Conservation (phyloP, 495 filamentous ascomycete species). For the Staphylotrichum tortipilum region DNA sequence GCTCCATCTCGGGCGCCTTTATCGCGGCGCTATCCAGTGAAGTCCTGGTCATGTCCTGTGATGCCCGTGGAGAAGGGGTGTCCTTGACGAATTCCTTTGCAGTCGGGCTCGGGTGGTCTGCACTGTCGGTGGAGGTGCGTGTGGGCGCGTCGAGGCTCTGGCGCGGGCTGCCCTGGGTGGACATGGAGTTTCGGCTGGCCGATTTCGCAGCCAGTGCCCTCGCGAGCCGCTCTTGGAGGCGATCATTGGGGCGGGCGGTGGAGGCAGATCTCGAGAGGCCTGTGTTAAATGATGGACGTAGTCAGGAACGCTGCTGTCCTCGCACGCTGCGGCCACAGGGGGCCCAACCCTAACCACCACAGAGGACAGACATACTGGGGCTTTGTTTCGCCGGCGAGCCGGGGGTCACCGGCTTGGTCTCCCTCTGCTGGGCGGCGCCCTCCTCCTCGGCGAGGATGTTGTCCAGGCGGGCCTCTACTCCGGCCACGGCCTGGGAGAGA, state of each 20-base stretch:
- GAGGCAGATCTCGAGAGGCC: constrained; percentile 45
- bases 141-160: constrained; percentile 26
- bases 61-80: constrained; percentile 11
- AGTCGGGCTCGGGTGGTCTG: constrained; percentile 12
- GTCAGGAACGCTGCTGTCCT: constrained; percentile 17
- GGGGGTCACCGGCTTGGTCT: constrained; percentile 16
- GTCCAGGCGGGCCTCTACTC: constrained; percentile 88
- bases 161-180: constrained; percentile 23
- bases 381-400: constrained; percentile 24
- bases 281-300: constrained; percentile 14
- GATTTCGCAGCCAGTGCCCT: constrained; percentile 45
- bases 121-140: constrained; percentile 23
- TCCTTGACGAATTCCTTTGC: constrained; percentile 10
- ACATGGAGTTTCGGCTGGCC: constrained; percentile 15
- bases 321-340: too few species aligned
- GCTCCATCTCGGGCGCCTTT: not conserved
- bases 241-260: constrained; percentile 54
- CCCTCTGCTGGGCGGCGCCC: constrained; percentile 23
- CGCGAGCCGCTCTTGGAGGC: constrained; percentile 80
- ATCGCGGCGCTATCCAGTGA: constrained; percentile 8
- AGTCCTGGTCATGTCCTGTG: constrained; percentile 14
- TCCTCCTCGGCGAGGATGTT: constrained; percentile 78
- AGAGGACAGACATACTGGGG: constrained; percentile 19
- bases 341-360: too few species aligned
- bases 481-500: constrained; percentile 83